Conservation (phyloP, 768 basidiomycete species). For the Cyclocybe cylindracea region DNA sequence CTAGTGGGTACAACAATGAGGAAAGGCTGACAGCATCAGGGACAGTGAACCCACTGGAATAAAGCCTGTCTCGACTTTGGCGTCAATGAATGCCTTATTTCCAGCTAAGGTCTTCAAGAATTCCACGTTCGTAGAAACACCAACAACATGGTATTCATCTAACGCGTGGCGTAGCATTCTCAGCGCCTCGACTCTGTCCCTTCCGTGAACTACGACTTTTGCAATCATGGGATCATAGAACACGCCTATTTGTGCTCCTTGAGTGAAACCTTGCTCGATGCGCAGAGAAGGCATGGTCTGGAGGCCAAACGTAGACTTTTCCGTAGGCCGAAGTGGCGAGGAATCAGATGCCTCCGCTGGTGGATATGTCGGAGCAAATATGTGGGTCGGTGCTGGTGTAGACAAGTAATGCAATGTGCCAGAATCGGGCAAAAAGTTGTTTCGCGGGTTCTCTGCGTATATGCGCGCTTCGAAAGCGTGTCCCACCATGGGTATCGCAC, state of each 20-base stretch:
- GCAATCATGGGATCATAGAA: slow-evolving; percentile 94
- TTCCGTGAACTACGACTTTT: slow-evolving; percentile 87
- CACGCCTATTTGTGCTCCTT: slow-evolving; percentile 80
- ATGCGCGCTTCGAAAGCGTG: slow-evolving; percentile 96
- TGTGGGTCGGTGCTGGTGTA: slow-evolving; percentile 72
- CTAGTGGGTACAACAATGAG: slow-evolving; percentile 36
- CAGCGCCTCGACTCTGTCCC: slow-evolving; percentile 82
- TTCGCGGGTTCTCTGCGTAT: slow-evolving; percentile 93
- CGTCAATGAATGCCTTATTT: slow-evolving; percentile 73
- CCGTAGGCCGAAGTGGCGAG: slow-evolving; percentile 29
- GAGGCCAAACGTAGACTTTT: slow-evolving; percentile 26
- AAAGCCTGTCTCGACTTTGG: slow-evolving; percentile 90
- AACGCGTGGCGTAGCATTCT: slow-evolving; percentile 78
- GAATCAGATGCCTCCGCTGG: slow-evolving; percentile 20
- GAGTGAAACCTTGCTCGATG: slow-evolving; percentile 87
- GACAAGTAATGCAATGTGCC: slow-evolving; percentile 80
- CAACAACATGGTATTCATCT: slow-evolving; percentile 88
- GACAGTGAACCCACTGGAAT: slow-evolving; percentile 60
- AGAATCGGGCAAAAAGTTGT: slow-evolving; percentile 91
- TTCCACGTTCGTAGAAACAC: slow-evolving; percentile 89
- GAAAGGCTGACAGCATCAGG: not conserved
- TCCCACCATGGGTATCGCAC: slow-evolving; percentile 81
- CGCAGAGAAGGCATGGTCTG: slow-evolving; percentile 63
- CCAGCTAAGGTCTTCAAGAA: slow-evolving; percentile 80
- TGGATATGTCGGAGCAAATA: slow-evolving; percentile 55